Base-by-base conservation (phyloP, 2,329 filamentous ascomycete species). In the Pseudocercospora musae region DNA sequence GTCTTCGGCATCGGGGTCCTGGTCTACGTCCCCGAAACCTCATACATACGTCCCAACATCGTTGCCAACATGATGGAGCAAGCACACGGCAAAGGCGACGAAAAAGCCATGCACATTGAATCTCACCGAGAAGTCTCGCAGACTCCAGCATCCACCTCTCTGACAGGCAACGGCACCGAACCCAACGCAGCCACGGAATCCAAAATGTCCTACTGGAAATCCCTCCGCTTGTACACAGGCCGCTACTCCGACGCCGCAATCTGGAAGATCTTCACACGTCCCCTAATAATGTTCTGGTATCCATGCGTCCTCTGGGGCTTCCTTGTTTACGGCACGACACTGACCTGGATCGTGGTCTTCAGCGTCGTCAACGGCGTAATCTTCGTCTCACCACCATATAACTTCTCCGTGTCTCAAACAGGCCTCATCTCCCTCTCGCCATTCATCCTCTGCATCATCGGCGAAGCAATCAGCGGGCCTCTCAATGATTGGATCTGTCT, bases 371-470 rank as follows among this genome's bases (percentile, higher is more conserved):
- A 82, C 68, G 78, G 78, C 6, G 75, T 81, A 66, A 69, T 75
- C 23, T 73, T 77, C 64, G 62, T 70, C 27, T 66, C 65, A 1
- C 67, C 68, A 15, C 72, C 73, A 0, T 77, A 75, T 66, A 82
- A 81, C 73, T 83, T 84, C 70, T 76, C 75, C 18, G 76, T 80
- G 13, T 77, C 77, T 10, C 70, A 81, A 62, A 78, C 78, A 0
- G 82, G 82, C 1, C 74, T 83, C 27, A 80, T 81, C 58, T 80
- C 79, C 20, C 73, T 84, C 25, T 81, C 81, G 0, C 79, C 81
- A 0, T 80, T 84, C 66, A 70, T 84, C 60, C 72, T 81, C 10
- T 80, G 75, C 18, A 56, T 82, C 52, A 71, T 84, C 42, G 81
- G 79, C 18, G 77, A 81, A 65, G 55, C 78, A 5, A 69, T 80